phyloP scores from a whole-genome alignment of 805 yeast species.

The Sporopachydermia quercuum region DNA sequence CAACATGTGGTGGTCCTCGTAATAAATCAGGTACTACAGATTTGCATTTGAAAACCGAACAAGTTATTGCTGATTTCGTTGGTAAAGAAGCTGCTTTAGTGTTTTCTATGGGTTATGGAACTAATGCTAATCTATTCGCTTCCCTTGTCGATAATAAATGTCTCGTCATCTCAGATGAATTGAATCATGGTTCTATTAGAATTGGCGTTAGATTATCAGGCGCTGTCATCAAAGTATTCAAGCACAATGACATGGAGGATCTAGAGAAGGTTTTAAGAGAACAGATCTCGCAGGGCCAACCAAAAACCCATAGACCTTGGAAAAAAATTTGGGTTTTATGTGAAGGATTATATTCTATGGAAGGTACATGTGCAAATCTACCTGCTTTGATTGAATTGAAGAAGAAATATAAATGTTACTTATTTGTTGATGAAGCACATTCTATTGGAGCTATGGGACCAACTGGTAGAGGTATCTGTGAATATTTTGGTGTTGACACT shows the following conservation, averaged over 20 bases:
- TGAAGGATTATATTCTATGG: conserved; percentile 89
- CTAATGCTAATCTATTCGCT: conserved; percentile 79
- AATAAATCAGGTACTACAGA: conserved; percentile 60
- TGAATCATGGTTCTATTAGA: conserved; percentile 91
- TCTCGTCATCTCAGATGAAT: conserved; percentile 82
- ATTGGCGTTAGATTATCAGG: conserved; percentile 90
- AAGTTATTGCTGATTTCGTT: conserved; percentile 64
- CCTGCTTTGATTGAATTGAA: conserved; percentile 62
- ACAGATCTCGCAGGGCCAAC: conserved; percentile 86
- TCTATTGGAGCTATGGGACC: conserved; percentile 99
- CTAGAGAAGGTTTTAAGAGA: conserved; percentile 69
- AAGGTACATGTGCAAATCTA: conserved; percentile 76
- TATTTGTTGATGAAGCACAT: conserved; percentile 95
- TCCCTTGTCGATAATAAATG: conserved; percentile 77
- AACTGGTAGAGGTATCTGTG: conserved; percentile 87
- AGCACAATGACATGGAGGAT: conserved; percentile 77
- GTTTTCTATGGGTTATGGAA: conserved; percentile 91
- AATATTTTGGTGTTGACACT: conserved; percentile 74
- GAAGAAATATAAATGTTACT: conserved; percentile 73
- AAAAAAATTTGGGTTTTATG: conserved; percentile 70
- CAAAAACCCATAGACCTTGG: conserved; percentile 95
- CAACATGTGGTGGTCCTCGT: conserved; percentile 69
- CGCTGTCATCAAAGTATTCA: conserved; percentile 81
- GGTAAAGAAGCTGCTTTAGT: conserved; percentile 83
- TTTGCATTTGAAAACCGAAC: conserved; percentile 62